Evolutionary conservation across 1,284 basidiomycete species (phyloP), one percentile per base, ranked within the genome.

Genomic region (Cystobasidium sp.): DNA sequence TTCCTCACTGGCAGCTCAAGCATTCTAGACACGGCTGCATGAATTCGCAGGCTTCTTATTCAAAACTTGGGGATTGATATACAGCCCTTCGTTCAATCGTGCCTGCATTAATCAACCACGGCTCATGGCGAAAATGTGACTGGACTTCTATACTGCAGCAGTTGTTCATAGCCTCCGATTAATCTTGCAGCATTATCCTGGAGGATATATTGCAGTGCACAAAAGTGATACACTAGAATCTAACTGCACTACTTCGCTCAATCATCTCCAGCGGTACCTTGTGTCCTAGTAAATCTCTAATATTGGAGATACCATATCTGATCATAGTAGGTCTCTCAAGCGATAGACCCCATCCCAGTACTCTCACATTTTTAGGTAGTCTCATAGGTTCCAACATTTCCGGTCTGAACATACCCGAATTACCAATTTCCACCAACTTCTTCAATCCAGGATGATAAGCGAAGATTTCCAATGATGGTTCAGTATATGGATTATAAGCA

Each of bases 371-470:
- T 78, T 94, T 93, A 2, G 97, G 97, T 81, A 99, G 90, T 53
- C 97, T 97, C 95, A 99, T 99, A 9, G 97, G 94, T 81, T 94
- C 93, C 61, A 99, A 86, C 96, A 99, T 99, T 82, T 99, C 97
- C 2, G 97, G 97, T 49, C 97, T 88, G 90, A 99, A 99, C 91
- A 99, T 97, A 58, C 97, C 97, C 80, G 93, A 96, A 85, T 87
- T 87, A 67, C 85, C 86, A 74, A 87, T 86, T 81, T 99, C 96
- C 61, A 99, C 96, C 95, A 97, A 99, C 82, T 94, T 93, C 81
- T 91, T 87, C 56, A 99, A 87, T 79, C 91, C 89, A 61, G 94
- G 92, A 82, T 99, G 97, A 88, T 95, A 99, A 44, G 95, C 94
- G 84, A 98, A 99, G 79, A 99, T 97, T 84, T 99, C 97, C 70